phyloP scores from a whole-genome alignment of 2,329 filamentous ascomycete species.

The Beauveria australis region DNA sequence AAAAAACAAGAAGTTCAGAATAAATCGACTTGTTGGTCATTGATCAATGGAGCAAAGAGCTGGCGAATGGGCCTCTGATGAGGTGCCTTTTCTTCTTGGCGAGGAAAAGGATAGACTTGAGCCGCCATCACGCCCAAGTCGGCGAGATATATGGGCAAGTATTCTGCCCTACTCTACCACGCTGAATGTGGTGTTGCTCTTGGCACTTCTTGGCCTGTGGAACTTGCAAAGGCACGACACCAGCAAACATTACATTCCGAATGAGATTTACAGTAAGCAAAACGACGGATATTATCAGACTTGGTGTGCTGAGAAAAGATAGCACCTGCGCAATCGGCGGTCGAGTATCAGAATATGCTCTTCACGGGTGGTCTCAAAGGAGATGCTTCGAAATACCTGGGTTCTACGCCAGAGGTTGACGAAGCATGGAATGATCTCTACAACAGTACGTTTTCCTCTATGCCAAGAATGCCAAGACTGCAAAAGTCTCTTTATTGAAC shows the following conservation, averaged over 20 bases:
- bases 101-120: constrained; percentile 4
- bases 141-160: constrained; percentile 5
- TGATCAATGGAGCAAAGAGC: neutral
- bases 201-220: neutral
- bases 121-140: neutral
- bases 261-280: constrained; percentile 26
- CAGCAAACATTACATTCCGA: constrained; percentile 11
- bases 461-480: no score
- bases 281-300: neutral
- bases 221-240: neutral
- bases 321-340: constrained; percentile 39
- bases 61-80: neutral
- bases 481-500: neutral
- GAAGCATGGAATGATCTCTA: constrained; percentile 46
- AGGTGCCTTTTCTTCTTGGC: constrained; percentile 7
- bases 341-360: constrained; percentile 40
- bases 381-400: constrained; percentile 42
- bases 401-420: constrained; percentile 46
- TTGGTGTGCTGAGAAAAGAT: neutral
- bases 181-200: constrained; percentile 1
- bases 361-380: constrained; percentile 38
- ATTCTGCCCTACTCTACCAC: constrained; percentile 8
- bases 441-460: constrained; percentile 6
- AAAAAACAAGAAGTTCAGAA: neutral
- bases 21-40: neutral